A percentile compares a stretch with the other conserved stretches of the same genome.
These are phyloP conservation scores for Aspergillus oerlinghausenensis DNA, from an alignment of 2,329 filamentous ascomycete genomes.

Conservation along the genomic window DNA sequence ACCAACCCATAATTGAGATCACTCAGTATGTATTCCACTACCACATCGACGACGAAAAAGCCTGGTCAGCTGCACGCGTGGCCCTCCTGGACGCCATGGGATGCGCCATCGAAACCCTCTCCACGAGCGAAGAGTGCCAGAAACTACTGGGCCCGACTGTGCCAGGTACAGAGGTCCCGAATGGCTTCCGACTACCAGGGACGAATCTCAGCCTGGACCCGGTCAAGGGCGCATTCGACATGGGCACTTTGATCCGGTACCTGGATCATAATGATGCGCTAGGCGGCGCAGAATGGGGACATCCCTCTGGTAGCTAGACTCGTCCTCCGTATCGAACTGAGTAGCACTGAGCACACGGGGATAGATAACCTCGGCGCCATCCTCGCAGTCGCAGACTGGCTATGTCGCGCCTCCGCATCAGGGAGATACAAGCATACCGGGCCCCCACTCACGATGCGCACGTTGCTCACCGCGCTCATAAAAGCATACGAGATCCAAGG, in stretches of 20 bases:
- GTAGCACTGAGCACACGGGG: neutral
- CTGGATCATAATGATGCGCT: conserved; percentile 42
- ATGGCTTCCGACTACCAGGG: conserved; percentile 37
- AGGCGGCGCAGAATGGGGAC: conserved; percentile 41
- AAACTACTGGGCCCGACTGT: conserved; percentile 14
- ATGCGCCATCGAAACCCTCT: conserved; percentile 22
- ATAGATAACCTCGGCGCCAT: conserved; percentile 40
- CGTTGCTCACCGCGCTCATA: conserved; percentile 31
- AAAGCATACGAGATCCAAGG: conserved; percentile 45
- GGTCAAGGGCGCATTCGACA: conserved; percentile 37
- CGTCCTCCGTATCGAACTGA: neutral
- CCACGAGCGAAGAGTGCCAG: conserved; percentile 15
- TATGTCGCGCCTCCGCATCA: conserved; percentile 16
- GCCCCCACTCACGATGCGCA: conserved; percentile 28
- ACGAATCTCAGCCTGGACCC: conserved; percentile 34
- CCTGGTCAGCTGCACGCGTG: conserved; percentile 16
- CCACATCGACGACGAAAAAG: conserved; percentile 9
- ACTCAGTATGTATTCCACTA: conserved; percentile 20
- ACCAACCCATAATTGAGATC: conserved; percentile 34
- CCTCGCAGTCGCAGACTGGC: conserved; percentile 31
- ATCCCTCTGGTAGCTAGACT: conserved; percentile 30
- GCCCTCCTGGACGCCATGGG: conserved; percentile 23
- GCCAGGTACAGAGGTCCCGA: conserved; percentile 15
- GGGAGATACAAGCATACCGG: conserved; percentile 5
- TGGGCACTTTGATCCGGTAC: conserved; percentile 38